Conservation (phyloP, 805 yeast genomes). For the Vanderwaltozyma tropicalis region DNA sequence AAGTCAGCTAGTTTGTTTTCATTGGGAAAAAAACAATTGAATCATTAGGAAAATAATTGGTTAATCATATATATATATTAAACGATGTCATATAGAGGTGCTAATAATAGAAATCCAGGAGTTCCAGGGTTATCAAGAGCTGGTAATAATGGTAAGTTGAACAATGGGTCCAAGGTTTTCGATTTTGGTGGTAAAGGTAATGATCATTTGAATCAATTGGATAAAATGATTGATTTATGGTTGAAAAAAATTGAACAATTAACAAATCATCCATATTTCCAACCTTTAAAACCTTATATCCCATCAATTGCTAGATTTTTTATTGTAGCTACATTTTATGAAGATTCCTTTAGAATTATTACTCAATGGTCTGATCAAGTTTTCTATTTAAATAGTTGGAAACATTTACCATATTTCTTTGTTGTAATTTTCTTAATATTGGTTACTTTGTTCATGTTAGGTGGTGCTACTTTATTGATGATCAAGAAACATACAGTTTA, state of each 20-base stretch:
- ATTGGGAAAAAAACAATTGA: too few species aligned
- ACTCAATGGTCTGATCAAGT: conserved; percentile 91
- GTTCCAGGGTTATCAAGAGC: conserved; percentile 1
- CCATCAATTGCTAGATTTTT: conserved; percentile 84
- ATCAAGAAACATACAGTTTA: conserved; percentile 55
- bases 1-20: too few species aligned
- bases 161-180: neutral
- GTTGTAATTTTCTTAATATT: conserved; percentile 58
- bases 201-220: neutral
- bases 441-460: conserved; percentile 60
- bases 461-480: conserved; percentile 63
- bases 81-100: conserved; percentile 2
- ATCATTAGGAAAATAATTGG: too few species aligned
- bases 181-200: neutral
- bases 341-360: conserved; percentile 74
- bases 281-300: conserved; percentile 51
- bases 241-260: conserved; percentile 35
- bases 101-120: neutral
- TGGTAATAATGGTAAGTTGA: neutral
- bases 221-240: conserved; percentile 1
- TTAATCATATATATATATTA: too few species aligned
- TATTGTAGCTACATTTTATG: conserved; percentile 88
- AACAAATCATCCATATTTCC: conserved; percentile 42
- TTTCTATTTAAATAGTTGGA: conserved; percentile 66
- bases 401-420: conserved; percentile 68